Evolutionary conservation across 176 grass and related monocot species (phyloP), one percentile per base, ranked within the genome.

Genomic region (Guadua angustifolia): DNA sequence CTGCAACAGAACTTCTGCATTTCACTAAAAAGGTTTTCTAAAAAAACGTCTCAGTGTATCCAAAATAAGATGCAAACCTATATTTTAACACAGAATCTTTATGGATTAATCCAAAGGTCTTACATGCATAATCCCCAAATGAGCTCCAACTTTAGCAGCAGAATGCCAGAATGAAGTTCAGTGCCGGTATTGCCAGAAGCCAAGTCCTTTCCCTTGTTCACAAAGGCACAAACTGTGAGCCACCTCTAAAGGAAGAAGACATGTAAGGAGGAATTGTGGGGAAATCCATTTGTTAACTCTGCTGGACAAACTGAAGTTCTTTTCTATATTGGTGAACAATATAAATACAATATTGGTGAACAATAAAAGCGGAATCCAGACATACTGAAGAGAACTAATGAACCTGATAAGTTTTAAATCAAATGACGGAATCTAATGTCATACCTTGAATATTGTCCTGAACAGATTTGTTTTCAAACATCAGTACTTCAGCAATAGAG

Each of bases 191-290:
- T 92, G 58, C 66, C 73, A 67, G 86, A 60, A 89, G 70, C 78
- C 53, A 95, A 68, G 38, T 99, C 96, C 82, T 95, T 95, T 81
- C 93, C 93, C 85, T 89, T 95, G 49, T 94, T 91, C 63, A 87
- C 45, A n/a, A n/a, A n/a, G n/a, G n/a, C n/a, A n/a, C n/a, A 74
- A 89, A 92, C 49, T 95, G 95, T 75, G 91, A 94, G 75, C 88
- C 82, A 74, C 79, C 88, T 87, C 92, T 93, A 83, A 92, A 92
- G 73, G 84, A 81, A 69, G 96, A 85, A 78, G 80, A 71, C 40
- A 71, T 82, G 86, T 89, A 85, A 73, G 88, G 72, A 66, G 93
- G 49, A 45, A 85, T 24, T 73, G 81, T 68, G 66, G 89, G 64
- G 75, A 91, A 69, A 67, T 85, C 80, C 66, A 81, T 89, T 52